A percentile compares a stretch with the other conserved stretches of the same genome.
These are phyloP conservation scores for Gyromitra esculenta DNA, from an alignment of 2,329 filamentous ascomycete genomes.

Conservation along the genomic window DNA sequence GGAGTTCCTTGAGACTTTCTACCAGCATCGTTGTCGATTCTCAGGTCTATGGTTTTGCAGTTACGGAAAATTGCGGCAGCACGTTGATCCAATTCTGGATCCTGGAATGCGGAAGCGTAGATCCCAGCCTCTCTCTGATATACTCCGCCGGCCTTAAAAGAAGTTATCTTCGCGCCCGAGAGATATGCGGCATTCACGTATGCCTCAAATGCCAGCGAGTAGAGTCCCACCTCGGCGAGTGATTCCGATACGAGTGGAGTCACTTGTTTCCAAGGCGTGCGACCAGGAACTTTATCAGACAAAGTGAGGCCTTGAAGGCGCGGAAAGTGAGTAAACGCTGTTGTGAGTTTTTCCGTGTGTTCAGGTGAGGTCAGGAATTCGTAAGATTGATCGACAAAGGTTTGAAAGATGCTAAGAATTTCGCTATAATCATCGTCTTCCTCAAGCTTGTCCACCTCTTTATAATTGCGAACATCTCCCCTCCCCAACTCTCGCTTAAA, in stretches of 20 bases:
- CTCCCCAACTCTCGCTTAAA: neutral
- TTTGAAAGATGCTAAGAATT: slow-evolving; percentile 6
- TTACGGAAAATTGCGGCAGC: slow-evolving; percentile 2
- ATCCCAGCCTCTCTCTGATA: neutral
- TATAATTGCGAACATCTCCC: slow-evolving; percentile 1
- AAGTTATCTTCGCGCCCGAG: neutral
- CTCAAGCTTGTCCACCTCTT: neutral
- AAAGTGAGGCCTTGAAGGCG: slow-evolving; percentile 2
- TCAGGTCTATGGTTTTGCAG: slow-evolving; percentile 5
- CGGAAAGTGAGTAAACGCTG: neutral
- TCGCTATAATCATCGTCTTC: neutral
- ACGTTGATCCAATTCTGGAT: neutral
- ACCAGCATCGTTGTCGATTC: neutral
- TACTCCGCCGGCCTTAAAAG: neutral
- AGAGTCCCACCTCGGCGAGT: neutral
- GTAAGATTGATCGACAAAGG: slow-evolving; percentile 12
- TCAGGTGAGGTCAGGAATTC: slow-evolving; percentile 4
- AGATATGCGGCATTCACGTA: slow-evolving; percentile 13
- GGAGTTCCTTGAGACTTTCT: neutral
- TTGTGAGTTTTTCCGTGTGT: neutral
- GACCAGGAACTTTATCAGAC: neutral
- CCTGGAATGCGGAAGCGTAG: neutral
- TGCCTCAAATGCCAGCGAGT: neutral
- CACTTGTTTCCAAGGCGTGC: neutral
- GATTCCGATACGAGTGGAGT: neutral